phyloP scores from a whole-genome alignment of 305 asterid genomes.

The Ruellia speciosa region DNA sequence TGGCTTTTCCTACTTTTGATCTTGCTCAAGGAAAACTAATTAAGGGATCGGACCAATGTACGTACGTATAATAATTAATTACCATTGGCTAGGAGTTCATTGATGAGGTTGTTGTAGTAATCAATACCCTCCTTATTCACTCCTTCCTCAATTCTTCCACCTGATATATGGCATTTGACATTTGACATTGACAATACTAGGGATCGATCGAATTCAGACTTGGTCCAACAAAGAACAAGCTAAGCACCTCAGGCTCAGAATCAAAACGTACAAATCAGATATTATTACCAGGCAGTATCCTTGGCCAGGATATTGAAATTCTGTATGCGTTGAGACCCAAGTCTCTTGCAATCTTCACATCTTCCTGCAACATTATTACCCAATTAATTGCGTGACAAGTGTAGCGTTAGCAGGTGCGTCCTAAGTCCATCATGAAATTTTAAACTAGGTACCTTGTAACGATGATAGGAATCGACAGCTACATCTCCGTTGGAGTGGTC shows the following conservation, averaged over 20 bases:
- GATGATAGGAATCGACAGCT: conserved; percentile 43
- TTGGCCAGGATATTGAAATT: conserved; percentile 46
- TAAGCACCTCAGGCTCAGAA: background rate
- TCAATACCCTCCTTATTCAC: conserved; percentile 40
- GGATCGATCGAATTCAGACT: background rate
- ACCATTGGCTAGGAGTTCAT: conserved; percentile 43
- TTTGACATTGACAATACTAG: background rate
- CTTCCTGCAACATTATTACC: conserved; percentile 37
- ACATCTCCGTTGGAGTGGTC: conserved; percentile 38
- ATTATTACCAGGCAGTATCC: conserved; percentile 38
- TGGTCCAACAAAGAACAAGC: background rate
- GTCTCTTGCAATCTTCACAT: conserved; percentile 35
- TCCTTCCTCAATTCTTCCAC: conserved; percentile 34
- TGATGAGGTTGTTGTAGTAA: conserved; percentile 41
- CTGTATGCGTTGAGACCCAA: conserved; percentile 38
- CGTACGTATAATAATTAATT: no score
- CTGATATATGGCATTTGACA: conserved; percentile 26
- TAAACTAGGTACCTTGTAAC: conserved; percentile 34
- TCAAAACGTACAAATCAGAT: background rate
- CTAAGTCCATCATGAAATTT: background rate
- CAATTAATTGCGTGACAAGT: no score
- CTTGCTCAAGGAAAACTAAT: no score
- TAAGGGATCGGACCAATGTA: no score
- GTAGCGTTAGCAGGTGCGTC: background rate
- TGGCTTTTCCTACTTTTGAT: no score